A percentile compares a stretch with the other conserved stretches of the same genome.
Conservation (phyloP, 1,284 basidiomycete species). For the Ganoderma multipileum region DNA sequence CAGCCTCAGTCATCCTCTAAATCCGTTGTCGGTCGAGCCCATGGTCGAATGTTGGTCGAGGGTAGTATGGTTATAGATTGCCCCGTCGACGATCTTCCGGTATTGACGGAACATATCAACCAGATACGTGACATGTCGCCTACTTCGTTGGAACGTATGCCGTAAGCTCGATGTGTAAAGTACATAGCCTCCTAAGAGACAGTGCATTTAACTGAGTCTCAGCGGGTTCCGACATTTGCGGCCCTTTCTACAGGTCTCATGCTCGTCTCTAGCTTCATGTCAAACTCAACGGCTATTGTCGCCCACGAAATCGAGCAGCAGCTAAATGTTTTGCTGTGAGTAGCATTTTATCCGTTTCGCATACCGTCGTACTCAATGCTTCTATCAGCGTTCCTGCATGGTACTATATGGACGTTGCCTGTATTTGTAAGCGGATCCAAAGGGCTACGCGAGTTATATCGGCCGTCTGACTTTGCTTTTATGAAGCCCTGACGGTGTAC, state of each 20-base stretch:
- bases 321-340: neutral
- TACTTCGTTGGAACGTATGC: neutral
- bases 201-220: neutral
- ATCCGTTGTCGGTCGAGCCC: neutral
- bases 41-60: neutral
- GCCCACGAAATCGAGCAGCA: neutral
- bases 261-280: neutral
- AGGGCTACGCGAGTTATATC: neutral
- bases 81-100: neutral
- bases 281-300: neutral
- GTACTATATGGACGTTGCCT: constrained; percentile 1
- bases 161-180: neutral
- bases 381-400: neutral
- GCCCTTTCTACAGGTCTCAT: neutral
- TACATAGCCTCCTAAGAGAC: neutral
- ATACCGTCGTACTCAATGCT: neutral
- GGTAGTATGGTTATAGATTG: no score
- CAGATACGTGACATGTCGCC: neutral
- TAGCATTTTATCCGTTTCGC: no score
- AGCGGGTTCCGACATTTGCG: neutral
- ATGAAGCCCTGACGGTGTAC: constrained; percentile 20
- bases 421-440: neutral
- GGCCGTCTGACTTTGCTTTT: neutral
- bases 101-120: neutral
- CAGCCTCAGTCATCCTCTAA: neutral